These are phyloP conservation scores for Dovyalis caffra DNA, from an alignment of 345 rosid genomes.

Conservation along the genomic window DNA sequence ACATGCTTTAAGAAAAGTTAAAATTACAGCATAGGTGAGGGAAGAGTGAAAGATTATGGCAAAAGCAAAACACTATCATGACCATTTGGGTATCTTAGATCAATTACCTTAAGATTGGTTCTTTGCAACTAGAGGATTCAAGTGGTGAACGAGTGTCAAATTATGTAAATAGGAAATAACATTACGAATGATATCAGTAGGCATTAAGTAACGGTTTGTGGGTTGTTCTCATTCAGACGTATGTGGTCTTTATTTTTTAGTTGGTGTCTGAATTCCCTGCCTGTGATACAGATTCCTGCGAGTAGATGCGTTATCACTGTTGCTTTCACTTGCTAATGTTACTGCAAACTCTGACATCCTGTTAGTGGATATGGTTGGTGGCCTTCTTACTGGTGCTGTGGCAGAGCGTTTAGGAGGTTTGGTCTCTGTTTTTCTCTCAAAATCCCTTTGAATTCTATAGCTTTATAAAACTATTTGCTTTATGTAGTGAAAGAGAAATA, in stretches of 20 bases:
- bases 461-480: not conserved
- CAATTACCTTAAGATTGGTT: not conserved
- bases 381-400: constrained; percentile 90
- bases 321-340: constrained; percentile 86
- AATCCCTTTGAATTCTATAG: not conserved
- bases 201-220: not conserved
- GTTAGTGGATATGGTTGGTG: constrained; percentile 89
- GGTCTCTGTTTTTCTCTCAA: not conserved
- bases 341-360: constrained; percentile 74
- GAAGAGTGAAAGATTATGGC: not conserved
- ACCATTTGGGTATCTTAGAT: not conserved
- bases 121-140: not conserved
- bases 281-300: constrained; percentile 59
- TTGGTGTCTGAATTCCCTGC: not conserved
- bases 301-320: constrained; percentile 74
- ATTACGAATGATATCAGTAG: not conserved
- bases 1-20: not conserved
- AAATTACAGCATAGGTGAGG: not conserved
- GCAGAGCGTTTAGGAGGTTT: constrained; percentile 92
- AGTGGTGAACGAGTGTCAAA: not conserved
- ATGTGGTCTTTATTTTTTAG: not conserved
- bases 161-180: not conserved
- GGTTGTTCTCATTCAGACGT: not conserved
- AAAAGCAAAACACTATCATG: not conserved
- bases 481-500: not conserved